Evolutionary conservation across 225 moss, liverwort and hornwort genomes (phyloP), one percentile per base, ranked within the genome.

Genomic region (Physcomitrium patens): DNA sequence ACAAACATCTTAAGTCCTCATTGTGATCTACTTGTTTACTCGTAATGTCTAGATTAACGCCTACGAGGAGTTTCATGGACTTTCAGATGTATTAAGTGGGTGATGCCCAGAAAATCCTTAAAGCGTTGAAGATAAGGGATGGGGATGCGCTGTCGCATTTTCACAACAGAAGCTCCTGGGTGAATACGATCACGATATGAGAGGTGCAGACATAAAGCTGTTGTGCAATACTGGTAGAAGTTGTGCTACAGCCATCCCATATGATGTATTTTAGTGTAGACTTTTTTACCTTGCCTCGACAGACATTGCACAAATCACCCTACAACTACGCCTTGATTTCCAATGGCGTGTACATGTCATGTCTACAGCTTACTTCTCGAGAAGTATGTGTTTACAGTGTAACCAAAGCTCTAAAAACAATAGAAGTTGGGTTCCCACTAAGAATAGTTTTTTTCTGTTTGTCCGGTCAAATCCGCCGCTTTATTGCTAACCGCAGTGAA

Each of bases 51-150:
- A 82, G 81, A 61, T 82, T 19, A 60, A 77, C 49, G 73, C 77
- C 45, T 82, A 77, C 47, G 71, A 77, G 68, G 81, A 77, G 54
- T 54, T 68, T 64, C 81, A 77, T 63, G 81, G 72, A 47, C 77
- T 82, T 69, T 75, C 70, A 28, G 72, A 79, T 60, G 67, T 79
- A 27, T 17, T 73, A 47, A 62, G 53, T 79, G 79, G 79, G 55
- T 79, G 74, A 74, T 68, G 43, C 68, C 26, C 18, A 41, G 66
- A 23, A 31, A 26, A 44, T 37, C 23, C 15, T 45, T 51, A 11
- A 67, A 51, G 43, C n/a, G 67, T 65, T 72, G 51, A 51, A 64
- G 47, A 57, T 22, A 1, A 41, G 13, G 18, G 23, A 60, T 31
- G 42, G 26, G 37, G 48, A 58, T 22, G 57, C 19, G 49, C 10